Evolutionary conservation across 148 eudicot genomes (phyloP), one percentile per base, ranked within the genome.

Genomic region (Nepenthes mirabilis): DNA sequence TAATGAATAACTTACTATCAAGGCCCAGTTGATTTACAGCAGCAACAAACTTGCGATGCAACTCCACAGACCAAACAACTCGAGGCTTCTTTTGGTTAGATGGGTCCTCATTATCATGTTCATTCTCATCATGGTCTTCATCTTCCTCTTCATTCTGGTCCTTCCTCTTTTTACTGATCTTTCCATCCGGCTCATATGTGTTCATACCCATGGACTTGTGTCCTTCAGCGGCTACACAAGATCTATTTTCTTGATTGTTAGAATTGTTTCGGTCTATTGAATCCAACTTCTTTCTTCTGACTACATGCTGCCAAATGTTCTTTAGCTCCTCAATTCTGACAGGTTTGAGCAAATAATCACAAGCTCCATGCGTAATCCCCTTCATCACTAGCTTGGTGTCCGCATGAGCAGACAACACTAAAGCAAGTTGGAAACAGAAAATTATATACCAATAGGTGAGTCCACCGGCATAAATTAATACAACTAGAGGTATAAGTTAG

Each of bases 11-110:
- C 87, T 55, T 77, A 84, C 91, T 82, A 14, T 84, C 87, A 56
- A 77, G 54, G 56, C 91, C 87, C 33, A 85, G 71, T 35, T 80
- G 82, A 59, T 80, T 73, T 54, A 85, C 91, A 68, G 87, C 91
- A 51, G 82, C 84, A 71, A 82, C 87, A 73, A 85, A 85, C 68
- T 85, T 85, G 67, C 82, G 86, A 56, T 82, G 91, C 77, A 85
- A 68, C 47, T 85, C 91, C 55, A 69, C 77, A 4, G 82, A 77
- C 91, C 91, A 85, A 56, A 85, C 84, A 64, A 85, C 84, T 67
- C 91, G 79, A 65, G 87, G 80, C 68, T 75, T 82, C 84, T 85
- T 85, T 52, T 77, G 82, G 56, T 76, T 36, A 59, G 81, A 66
- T 9, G 80, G 59, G 60, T 85, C 91, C 3, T 80, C 85, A 68